phyloP scores from a whole-genome alignment of 495 filamentous ascomycete genomes.

The Penicillium roqueforti region DNA sequence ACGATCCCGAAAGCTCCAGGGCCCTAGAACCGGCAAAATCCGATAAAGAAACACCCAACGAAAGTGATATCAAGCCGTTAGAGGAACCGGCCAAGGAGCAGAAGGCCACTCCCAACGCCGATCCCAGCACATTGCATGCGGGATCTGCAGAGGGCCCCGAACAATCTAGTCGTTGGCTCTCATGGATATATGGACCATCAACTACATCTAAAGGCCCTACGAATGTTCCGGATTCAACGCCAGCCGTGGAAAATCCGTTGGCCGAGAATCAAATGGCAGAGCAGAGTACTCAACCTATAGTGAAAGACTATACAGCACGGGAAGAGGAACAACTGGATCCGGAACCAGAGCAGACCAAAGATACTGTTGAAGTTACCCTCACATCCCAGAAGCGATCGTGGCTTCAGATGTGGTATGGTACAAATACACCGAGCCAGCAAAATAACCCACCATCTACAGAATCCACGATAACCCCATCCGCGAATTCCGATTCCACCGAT shows the following conservation, averaged over 20 bases:
- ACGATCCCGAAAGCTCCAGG: slow-evolving; percentile 21
- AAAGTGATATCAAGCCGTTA: slow-evolving; percentile 12
- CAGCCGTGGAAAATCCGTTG: slow-evolving; percentile 19
- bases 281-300: slow-evolving; percentile 16
- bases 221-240: slow-evolving; percentile 5
- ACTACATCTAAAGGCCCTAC: slow-evolving; percentile 9
- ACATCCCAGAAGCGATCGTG: slow-evolving; percentile 40
- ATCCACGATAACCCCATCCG: slow-evolving; percentile 17
- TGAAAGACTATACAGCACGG: slow-evolving; percentile 10
- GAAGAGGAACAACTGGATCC: slow-evolving; percentile 18
- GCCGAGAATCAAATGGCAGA: slow-evolving; percentile 19
- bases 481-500: slow-evolving; percentile 11
- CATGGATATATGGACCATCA: slow-evolving; percentile 48
- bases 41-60: slow-evolving; percentile 22
- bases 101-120: slow-evolving; percentile 8
- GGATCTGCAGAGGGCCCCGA: slow-evolving; percentile 19
- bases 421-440: slow-evolving; percentile 26
- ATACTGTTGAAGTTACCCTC: slow-evolving; percentile 18
- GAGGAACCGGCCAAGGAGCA: slow-evolving; percentile 22
- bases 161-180: slow-evolving; percentile 53
- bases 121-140: slow-evolving; percentile 6
- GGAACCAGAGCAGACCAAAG: slow-evolving; percentile 10
- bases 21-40: slow-evolving; percentile 16
- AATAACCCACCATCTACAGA: slow-evolving; percentile 25
- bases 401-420: slow-evolving; percentile 48